A percentile compares a stretch with the other conserved stretches of the same genome.
These are phyloP conservation scores for Waitea zeae DNA, from an alignment of 1,284 basidiomycete species.

Conservation along the genomic window DNA sequence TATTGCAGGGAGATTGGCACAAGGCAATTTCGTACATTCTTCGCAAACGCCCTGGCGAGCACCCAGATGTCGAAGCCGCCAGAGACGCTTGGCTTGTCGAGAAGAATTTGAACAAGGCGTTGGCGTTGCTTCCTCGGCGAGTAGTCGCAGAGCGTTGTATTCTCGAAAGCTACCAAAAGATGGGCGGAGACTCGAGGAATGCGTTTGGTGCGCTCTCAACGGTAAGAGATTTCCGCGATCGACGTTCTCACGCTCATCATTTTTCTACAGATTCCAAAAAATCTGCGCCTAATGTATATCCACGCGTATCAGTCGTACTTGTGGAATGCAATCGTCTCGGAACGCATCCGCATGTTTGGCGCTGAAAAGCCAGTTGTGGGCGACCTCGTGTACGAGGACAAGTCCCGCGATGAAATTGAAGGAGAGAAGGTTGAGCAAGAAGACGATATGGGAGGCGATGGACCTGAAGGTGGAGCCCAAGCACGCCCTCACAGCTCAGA, in stretches of 20 bases:
- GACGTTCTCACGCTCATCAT: background rate
- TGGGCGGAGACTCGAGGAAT: slow-evolving; percentile 61
- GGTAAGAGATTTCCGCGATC: slow-evolving; percentile 25
- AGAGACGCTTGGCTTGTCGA: slow-evolving; percentile 75
- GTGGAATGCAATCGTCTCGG: slow-evolving; percentile 94
- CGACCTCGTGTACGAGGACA: slow-evolving; percentile 70
- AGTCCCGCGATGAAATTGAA: slow-evolving; percentile 16
- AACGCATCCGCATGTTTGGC: slow-evolving; percentile 72
- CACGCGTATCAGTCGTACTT: slow-evolving; percentile 99
- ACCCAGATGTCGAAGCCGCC: slow-evolving; percentile 69
- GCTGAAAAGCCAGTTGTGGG: slow-evolving; percentile 65
- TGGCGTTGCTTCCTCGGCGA: slow-evolving; percentile 72
- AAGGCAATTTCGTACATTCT: slow-evolving; percentile 75
- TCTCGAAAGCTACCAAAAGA: slow-evolving; percentile 78
- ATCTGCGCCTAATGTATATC: slow-evolving; percentile 91
- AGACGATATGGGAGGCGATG: background rate
- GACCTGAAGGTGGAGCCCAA: background rate
- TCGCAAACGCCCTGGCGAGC: slow-evolving; percentile 72
- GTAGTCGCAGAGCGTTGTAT: slow-evolving; percentile 88
- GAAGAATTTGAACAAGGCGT: slow-evolving; percentile 57
- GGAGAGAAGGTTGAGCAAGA: slow-evolving; percentile 17
- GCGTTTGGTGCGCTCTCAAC: slow-evolving; percentile 75
- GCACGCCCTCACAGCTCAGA: background rate
- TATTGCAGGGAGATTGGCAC: slow-evolving; percentile 83
- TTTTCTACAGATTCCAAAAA: slow-evolving; percentile 68